These are phyloP conservation scores for Stramenopiles sp. DNA, from an alignment of 352 stramenopile species.

Conservation along the genomic window DNA sequence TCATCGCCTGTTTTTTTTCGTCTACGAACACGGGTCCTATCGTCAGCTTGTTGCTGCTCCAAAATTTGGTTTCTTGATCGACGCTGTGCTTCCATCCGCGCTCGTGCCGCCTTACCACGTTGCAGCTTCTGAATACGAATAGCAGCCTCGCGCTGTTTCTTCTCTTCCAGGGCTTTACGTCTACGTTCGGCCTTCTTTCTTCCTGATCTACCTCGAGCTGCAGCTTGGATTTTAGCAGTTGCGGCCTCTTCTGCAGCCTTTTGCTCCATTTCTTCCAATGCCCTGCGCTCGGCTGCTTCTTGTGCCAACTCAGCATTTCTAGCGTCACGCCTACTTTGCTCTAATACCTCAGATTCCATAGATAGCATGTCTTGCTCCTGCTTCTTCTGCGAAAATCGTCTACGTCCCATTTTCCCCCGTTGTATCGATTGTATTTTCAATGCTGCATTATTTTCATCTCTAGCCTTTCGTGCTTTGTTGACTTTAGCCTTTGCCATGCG, in stretches of 20 bases:
- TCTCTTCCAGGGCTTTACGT: not conserved
- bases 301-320: not conserved
- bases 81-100: not conserved
- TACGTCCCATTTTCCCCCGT: conserved; percentile 5
- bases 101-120: not conserved
- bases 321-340: not conserved
- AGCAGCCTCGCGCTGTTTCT: not conserved
- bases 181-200: not conserved
- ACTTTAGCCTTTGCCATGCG: not conserved
- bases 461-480: not conserved
- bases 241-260: conserved; percentile 3
- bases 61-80: not conserved
- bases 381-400: not conserved
- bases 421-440: conserved; percentile 12
- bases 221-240: not conserved
- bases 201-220: not conserved
- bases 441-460: not conserved
- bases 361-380: not conserved
- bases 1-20: not conserved
- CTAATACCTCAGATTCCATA: not conserved
- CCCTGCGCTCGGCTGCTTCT: not conserved
- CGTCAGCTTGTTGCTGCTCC: not conserved
- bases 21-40: not conserved
- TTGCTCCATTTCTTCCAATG: not conserved
- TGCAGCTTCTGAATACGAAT: not conserved